Percentiles rank a stretch among this genome's conserved stretches.
Evolutionary conservation across 2,329 filamentous ascomycete species (phyloP).

Genomic region (Eutypella sp.): DNA sequence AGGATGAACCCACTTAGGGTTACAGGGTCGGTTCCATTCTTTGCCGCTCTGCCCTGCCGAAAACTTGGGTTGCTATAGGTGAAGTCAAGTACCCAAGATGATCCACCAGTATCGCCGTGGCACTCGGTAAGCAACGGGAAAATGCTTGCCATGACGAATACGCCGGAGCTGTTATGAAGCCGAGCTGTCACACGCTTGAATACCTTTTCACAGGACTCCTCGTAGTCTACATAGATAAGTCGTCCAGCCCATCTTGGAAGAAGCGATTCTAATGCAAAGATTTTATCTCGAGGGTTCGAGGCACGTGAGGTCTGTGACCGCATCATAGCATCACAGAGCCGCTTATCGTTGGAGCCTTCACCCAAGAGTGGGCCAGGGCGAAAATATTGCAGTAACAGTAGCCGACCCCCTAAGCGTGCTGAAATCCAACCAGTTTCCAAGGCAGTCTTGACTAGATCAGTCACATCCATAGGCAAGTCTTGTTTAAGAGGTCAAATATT

Average conservation of each 20-base stretch:
- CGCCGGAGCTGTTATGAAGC: not conserved
- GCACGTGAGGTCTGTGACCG: not conserved
- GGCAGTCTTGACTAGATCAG: no score
- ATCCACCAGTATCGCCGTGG: not conserved
- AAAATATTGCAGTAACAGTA: no score
- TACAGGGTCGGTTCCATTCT: not conserved
- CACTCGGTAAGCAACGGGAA: not conserved
- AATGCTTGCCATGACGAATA: not conserved
- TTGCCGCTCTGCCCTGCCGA: not conserved
- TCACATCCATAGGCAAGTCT: no score
- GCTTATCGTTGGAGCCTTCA: not conserved
- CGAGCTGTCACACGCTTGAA: constrained; percentile 4
- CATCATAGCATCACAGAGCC: not conserved
- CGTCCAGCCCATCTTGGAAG: not conserved
- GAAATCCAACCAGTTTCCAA: no score
- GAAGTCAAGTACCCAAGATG: constrained; percentile 6
- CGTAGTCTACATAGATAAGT: constrained; percentile 1
- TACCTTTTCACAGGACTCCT: constrained; percentile 1
- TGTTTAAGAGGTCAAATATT: no score
- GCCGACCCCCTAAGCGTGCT: no score
- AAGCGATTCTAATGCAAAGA: constrained; percentile 5
- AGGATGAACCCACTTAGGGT: constrained; percentile 3
- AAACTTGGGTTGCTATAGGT: not conserved
- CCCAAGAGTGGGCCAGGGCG: not conserved
- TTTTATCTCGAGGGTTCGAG: constrained; percentile 3